Conservation (phyloP, 257 asterid genomes). For the Solanum lignicaule region DNA sequence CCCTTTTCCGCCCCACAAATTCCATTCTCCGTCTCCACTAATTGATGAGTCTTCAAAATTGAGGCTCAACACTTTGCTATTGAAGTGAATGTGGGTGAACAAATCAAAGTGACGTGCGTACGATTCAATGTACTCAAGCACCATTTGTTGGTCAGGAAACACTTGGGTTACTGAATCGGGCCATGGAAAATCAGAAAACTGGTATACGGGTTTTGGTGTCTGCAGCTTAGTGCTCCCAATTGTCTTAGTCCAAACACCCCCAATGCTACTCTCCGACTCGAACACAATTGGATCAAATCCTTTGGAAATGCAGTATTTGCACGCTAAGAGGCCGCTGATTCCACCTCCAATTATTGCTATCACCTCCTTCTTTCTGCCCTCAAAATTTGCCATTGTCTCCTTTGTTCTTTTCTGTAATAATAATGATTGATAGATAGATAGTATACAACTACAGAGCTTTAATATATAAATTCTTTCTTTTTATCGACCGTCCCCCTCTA, state of each 20-base stretch:
- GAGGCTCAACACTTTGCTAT: conserved; percentile 23
- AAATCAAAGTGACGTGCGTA: conserved; percentile 27
- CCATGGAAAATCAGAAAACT: conserved; percentile 53
- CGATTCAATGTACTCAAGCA: conserved; percentile 25
- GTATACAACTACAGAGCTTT: neutral
- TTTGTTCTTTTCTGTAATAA: neutral
- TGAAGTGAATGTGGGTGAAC: conserved; percentile 25
- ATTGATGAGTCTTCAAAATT: conserved; percentile 4
- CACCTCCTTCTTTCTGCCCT: conserved; percentile 9
- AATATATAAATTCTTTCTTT: neutral
- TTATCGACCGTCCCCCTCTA: neutral
- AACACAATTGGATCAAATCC: conserved; percentile 40
- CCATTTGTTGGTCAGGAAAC: conserved; percentile 18
- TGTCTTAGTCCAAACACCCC: conserved; percentile 29
- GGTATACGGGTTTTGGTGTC: conserved; percentile 16
- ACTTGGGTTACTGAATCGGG: conserved; percentile 23
- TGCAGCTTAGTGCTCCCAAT: neutral
- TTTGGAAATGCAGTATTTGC: conserved; percentile 32
- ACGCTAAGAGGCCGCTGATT: conserved; percentile 49
- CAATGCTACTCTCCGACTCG: conserved; percentile 18
- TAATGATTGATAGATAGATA: neutral
- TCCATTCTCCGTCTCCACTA: conserved; percentile 6
- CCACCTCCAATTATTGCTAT: conserved; percentile 48
- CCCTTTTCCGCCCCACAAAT: conserved; percentile 21
- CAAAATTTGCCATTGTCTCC: neutral